These are phyloP conservation scores for Aechmea fasciata DNA, from an alignment of 176 grass and related monocot species.

Conservation along the genomic window DNA sequence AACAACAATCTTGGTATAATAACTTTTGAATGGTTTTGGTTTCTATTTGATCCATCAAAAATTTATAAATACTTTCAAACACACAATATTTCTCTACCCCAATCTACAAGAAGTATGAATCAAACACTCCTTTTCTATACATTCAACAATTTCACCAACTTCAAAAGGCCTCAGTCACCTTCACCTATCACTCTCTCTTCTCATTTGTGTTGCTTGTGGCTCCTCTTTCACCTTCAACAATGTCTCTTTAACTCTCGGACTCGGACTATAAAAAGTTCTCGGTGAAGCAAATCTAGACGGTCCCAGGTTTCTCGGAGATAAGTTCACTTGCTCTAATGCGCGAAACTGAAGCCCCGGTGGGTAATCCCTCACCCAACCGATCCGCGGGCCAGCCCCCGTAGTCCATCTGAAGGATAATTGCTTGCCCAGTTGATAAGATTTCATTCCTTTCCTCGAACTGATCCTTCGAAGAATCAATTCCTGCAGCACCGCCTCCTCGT, in stretches of 20 bases:
- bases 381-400: slow-evolving; percentile 59
- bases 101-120: neutral
- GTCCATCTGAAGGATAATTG: slow-evolving; percentile 78
- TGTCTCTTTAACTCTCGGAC: slow-evolving; percentile 16
- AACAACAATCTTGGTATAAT: too few relatives aligned
- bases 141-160: neutral
- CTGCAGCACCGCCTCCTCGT: slow-evolving; percentile 31
- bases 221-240: slow-evolving; percentile 4
- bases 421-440: slow-evolving; percentile 80
- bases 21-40: too few relatives aligned
- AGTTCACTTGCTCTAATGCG: slow-evolving; percentile 62
- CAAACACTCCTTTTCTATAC: neutral
- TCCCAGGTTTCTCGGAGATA: slow-evolving; percentile 42
- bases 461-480: slow-evolving; percentile 75
- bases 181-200: neutral
- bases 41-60: too few relatives aligned
- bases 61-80: too few relatives aligned
- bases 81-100: neutral
- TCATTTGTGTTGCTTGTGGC: neutral
- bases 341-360: slow-evolving; percentile 70
- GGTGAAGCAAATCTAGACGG: slow-evolving; percentile 22
- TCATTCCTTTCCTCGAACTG: slow-evolving; percentile 60
- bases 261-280: slow-evolving; percentile 7
- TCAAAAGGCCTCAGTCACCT: neutral
- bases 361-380: slow-evolving; percentile 82